A percentile compares a stretch with the other conserved stretches of the same genome.
These are phyloP conservation scores for Fusarium coffeatum DNA, from an alignment of 2,329 filamentous ascomycete genomes.

Conservation along the genomic window DNA sequence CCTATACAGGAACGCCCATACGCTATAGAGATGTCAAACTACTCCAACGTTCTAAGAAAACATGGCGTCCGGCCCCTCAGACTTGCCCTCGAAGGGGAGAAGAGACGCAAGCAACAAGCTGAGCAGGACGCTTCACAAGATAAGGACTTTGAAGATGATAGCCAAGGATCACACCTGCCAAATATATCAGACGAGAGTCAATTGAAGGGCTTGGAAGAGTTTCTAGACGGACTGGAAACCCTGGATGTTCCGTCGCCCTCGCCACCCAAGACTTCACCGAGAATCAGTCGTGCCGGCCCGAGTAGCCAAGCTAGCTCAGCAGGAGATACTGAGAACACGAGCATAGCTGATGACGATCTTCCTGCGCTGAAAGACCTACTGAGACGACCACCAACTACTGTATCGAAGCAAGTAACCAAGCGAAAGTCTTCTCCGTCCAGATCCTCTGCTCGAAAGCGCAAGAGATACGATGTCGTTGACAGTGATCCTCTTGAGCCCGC, in stretches of 20 bases:
- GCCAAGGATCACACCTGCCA: constrained; percentile 55
- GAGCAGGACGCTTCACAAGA: constrained; percentile 62
- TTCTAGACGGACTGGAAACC: constrained; percentile 34
- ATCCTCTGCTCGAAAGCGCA: constrained; percentile 48
- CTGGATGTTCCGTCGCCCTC: constrained; percentile 47
- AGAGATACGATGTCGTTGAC: constrained; percentile 47
- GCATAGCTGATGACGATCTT: constrained; percentile 53
- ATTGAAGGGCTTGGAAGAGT: constrained; percentile 29
- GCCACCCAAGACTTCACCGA: constrained; percentile 46
- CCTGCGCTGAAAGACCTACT: constrained; percentile 54
- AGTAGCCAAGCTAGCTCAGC: constrained; percentile 53
- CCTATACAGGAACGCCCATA: constrained; percentile 72
- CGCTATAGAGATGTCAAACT: constrained; percentile 65
- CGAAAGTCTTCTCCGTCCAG: constrained; percentile 40
- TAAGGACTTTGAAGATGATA: constrained; percentile 64
- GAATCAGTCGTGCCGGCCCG: constrained; percentile 37
- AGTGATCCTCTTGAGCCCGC: constrained; percentile 50
- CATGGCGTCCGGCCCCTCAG: constrained; percentile 66
- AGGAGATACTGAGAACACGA: constrained; percentile 54
- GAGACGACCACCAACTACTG: constrained; percentile 30
- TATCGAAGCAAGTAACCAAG: constrained; percentile 36
- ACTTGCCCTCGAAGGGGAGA: constrained; percentile 51
- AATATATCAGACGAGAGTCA: constrained; percentile 54
- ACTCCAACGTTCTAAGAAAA: constrained; percentile 63
- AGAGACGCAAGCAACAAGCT: constrained; percentile 54